Percentiles rank a stretch among this genome's conserved stretches.
These are phyloP conservation scores for Blastomyces emzantsi DNA, from an alignment of 2,329 filamentous ascomycete species.

Conservation along the genomic window DNA sequence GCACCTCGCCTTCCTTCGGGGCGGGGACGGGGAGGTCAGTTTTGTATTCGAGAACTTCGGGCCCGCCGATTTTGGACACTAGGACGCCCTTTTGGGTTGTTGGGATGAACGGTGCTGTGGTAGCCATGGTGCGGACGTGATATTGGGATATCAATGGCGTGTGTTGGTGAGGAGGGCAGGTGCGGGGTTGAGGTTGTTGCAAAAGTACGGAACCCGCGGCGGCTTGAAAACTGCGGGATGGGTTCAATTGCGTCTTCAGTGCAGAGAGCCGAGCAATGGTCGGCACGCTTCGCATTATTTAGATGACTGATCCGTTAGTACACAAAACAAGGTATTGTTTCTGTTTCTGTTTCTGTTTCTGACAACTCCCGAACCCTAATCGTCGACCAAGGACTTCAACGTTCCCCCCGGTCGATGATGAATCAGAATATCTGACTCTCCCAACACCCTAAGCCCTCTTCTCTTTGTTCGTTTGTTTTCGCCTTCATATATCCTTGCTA, in stretches of 20 bases:
- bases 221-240: neutral
- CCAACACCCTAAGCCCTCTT: too few relatives aligned
- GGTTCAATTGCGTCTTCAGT: neutral
- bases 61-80: conserved; percentile 62
- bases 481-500: too few relatives aligned
- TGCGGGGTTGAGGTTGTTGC: neutral
- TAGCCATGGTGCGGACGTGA: conserved; percentile 26
- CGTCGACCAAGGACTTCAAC: neutral
- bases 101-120: conserved; percentile 41
- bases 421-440: too few relatives aligned
- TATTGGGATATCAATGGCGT: conserved; percentile 6
- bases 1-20: conserved; percentile 59
- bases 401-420: neutral
- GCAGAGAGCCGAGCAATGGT: neutral
- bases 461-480: too few relatives aligned
- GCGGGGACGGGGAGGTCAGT: conserved; percentile 62
- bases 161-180: conserved; percentile 1
- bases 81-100: conserved; percentile 64
- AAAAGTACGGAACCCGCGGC: neutral
- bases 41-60: conserved; percentile 62
- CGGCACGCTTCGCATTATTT: conserved; percentile 1
- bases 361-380: neutral
- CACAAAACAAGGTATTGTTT: neutral
- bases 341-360: neutral
- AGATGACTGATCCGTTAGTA: too few relatives aligned